phyloP scores from a whole-genome alignment of 352 stramenopile genomes.

The Globisporangium radiosum region DNA sequence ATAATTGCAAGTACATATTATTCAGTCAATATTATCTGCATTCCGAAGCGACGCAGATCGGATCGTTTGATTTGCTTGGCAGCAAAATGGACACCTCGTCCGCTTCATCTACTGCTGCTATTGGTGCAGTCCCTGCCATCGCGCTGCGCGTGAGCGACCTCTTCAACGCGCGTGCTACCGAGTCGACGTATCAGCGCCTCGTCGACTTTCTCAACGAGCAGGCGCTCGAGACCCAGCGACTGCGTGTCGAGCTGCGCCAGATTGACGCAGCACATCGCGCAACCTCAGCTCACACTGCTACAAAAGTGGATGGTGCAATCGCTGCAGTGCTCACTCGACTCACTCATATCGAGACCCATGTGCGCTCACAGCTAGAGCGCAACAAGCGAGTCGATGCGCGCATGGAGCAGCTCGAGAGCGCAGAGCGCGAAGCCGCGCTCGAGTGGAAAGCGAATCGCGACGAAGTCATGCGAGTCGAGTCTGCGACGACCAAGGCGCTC shows the following conservation, averaged over 20 bases:
- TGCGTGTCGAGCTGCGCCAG: neutral
- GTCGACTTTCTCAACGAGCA: slow-evolving; percentile 63
- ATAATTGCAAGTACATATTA: too few relatives aligned
- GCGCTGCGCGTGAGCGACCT: slow-evolving; percentile 29
- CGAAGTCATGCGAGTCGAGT: slow-evolving; percentile 12
- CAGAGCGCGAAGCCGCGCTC: slow-evolving; percentile 14
- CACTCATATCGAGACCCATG: slow-evolving; percentile 10
- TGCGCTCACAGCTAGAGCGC: neutral
- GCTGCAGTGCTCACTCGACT: neutral
- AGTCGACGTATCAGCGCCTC: slow-evolving; percentile 45
- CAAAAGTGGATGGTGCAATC: neutral
- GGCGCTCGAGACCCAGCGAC: slow-evolving; percentile 7
- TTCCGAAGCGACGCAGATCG: too few relatives aligned
- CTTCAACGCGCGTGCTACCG: slow-evolving; percentile 43
- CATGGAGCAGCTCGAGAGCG: slow-evolving; percentile 11
- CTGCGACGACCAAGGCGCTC: slow-evolving; percentile 15
- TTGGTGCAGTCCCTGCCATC: neutral
- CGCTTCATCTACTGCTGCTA: too few relatives aligned
- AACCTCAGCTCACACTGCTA: slow-evolving; percentile 4
- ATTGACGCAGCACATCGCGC: slow-evolving; percentile 8
- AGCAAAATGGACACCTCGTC: neutral
- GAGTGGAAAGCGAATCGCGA: slow-evolving; percentile 19
- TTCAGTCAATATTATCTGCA: too few relatives aligned
- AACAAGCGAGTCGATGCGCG: neutral
- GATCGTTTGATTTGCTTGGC: neutral